Evolutionary conservation across 139 green algal genomes (phyloP).

Genomic region (Spirogloea muscicola): DNA sequence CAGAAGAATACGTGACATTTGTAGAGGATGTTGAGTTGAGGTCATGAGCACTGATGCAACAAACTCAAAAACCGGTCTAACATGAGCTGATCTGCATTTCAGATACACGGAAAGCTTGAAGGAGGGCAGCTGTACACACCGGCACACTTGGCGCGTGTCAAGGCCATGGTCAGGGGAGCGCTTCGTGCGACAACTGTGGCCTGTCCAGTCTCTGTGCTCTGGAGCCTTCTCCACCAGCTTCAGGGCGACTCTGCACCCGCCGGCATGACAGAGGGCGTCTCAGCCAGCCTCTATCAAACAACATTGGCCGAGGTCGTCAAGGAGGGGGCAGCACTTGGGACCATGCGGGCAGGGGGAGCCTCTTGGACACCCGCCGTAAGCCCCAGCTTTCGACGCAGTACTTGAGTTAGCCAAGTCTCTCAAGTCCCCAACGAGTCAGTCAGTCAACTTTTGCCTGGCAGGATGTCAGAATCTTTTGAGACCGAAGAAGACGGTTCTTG

Average conservation of each 20-base stretch:
- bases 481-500: no score
- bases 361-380: conserved; percentile 69
- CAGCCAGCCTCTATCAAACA: conserved; percentile 5
- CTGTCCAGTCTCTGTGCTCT: background rate
- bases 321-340: conserved; percentile 57
- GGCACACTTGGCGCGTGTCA: conserved; percentile 71
- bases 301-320: conserved; percentile 27
- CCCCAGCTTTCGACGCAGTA: no score
- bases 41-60: no score
- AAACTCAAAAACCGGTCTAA: background rate
- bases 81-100: background rate
- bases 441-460: no score
- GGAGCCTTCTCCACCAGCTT: background rate
- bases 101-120: conserved; percentile 73
- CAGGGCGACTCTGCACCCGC: background rate
- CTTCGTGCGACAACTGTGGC: conserved; percentile 60
- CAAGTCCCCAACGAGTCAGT: no score
- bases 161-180: conserved; percentile 73
- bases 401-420: no score
- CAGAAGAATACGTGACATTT: no score
- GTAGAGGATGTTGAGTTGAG: no score
- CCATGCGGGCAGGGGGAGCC: conserved; percentile 60
- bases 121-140: conserved; percentile 77
- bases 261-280: conserved; percentile 21
- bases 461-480: no score